A percentile compares a stretch with the other conserved stretches of the same genome.
Conservation (phyloP, 805 yeast species). For the Ogataea zsoltii region DNA sequence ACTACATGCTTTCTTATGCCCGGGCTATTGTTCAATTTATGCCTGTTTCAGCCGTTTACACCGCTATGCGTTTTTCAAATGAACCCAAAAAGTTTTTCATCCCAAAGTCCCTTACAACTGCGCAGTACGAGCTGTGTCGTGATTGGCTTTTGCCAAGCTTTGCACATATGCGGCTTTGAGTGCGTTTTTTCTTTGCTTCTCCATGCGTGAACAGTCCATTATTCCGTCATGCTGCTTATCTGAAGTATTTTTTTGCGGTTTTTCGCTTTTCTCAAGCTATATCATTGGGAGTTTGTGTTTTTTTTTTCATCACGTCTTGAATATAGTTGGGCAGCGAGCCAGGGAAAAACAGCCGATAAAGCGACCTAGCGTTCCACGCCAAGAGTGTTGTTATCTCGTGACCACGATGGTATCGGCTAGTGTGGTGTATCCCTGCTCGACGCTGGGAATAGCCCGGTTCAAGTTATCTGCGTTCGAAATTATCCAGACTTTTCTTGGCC, state of each 20-base stretch:
- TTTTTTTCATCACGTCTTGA: not conserved
- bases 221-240: not conserved
- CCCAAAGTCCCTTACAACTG: too few species aligned
- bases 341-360: too few species aligned
- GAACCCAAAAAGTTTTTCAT: too few species aligned
- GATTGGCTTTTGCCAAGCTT: too few species aligned
- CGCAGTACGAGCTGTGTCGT: too few species aligned
- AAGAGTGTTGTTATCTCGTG: not conserved
- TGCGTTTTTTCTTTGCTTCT: not conserved
- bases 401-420: constrained; percentile 1
- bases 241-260: not conserved
- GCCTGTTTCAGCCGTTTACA: too few species aligned
- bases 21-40: too few species aligned
- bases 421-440: constrained; percentile 1
- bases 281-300: not conserved
- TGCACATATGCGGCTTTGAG: too few species aligned
- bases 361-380: not conserved
- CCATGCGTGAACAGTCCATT: not conserved
- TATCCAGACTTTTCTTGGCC: not conserved
- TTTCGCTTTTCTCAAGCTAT: not conserved
- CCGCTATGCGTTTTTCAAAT: too few species aligned
- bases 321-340: too few species aligned
- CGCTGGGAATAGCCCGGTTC: not conserved
- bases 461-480: not conserved
- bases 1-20: too few species aligned